phyloP scores from a whole-genome alignment of 768 basidiomycete genomes.

The Pleurotus ostreatus region DNA sequence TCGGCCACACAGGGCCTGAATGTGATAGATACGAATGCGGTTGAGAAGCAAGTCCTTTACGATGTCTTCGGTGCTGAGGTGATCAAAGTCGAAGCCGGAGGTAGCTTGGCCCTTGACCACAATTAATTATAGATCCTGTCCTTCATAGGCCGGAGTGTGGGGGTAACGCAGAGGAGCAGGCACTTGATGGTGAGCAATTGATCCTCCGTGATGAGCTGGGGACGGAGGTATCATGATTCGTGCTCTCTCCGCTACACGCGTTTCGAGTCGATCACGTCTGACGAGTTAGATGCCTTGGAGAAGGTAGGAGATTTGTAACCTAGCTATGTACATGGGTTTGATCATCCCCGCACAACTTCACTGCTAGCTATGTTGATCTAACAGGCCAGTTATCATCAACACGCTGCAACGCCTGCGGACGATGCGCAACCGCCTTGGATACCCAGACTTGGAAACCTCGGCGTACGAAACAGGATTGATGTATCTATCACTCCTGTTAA shows the following conservation, averaged over 20 bases:
- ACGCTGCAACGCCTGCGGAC: too few relatives aligned
- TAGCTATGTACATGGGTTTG: background rate
- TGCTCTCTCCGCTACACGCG: background rate
- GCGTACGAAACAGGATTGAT: too few relatives aligned
- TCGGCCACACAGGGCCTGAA: background rate
- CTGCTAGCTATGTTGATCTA: too few relatives aligned
- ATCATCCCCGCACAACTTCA: background rate
- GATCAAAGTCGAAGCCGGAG: background rate
- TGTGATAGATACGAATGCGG: background rate
- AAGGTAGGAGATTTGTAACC: background rate
- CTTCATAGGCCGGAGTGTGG: background rate
- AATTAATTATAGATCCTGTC: background rate
- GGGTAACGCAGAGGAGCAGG: background rate
- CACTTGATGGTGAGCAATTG: background rate
- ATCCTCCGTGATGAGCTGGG: background rate
- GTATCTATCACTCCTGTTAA: too few relatives aligned
- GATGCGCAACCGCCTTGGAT: too few relatives aligned
- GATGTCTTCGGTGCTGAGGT: constrained; percentile 2
- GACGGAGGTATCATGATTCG: background rate
- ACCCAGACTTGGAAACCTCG: too few relatives aligned
- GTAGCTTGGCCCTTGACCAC: background rate
- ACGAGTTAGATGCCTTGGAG: background rate
- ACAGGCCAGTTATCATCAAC: too few relatives aligned
- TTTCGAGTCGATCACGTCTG: background rate
- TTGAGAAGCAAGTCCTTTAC: background rate